These are phyloP conservation scores for Populus trichocarpa DNA, from an alignment of 441 rosid species.

Conservation along the genomic window DNA sequence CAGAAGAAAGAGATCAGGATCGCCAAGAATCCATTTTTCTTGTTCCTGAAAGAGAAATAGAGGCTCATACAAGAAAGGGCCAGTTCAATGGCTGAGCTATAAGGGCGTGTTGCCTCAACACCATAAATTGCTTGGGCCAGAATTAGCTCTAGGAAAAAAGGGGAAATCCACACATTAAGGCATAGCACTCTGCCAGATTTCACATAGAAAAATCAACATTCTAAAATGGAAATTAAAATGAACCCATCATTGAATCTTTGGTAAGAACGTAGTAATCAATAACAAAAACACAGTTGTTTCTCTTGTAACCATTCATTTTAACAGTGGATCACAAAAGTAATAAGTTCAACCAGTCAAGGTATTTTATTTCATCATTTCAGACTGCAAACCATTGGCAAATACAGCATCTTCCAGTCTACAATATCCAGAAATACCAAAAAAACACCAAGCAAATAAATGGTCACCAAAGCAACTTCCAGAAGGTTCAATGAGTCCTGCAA, in stretches of 20 bases:
- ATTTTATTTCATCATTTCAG: constrained; percentile 22
- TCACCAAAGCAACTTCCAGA: constrained; percentile 12
- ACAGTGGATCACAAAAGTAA: background rate
- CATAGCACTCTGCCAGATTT: background rate
- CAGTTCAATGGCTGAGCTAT: background rate
- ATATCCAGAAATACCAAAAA: constrained; percentile 16
- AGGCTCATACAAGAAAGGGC: background rate
- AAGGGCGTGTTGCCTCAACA: background rate
- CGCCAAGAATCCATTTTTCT: no score
- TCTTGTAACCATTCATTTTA: background rate
- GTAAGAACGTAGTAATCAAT: background rate
- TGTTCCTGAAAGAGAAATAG: no score
- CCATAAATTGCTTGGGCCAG: background rate
- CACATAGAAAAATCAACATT: background rate
- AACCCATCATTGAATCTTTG: background rate
- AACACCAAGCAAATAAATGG: constrained; percentile 4
- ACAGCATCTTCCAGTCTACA: constrained; percentile 22
- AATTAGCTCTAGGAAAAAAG: background rate
- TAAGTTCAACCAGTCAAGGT: background rate
- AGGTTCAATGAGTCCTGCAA: constrained; percentile 24
- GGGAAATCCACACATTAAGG: background rate
- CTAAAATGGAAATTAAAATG: background rate
- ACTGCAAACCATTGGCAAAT: constrained; percentile 4
- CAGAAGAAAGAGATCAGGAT: no score
- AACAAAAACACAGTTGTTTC: background rate